Base-by-base conservation (phyloP, 2,329 filamentous ascomycete genomes). In the Hypomyces rosellus region DNA sequence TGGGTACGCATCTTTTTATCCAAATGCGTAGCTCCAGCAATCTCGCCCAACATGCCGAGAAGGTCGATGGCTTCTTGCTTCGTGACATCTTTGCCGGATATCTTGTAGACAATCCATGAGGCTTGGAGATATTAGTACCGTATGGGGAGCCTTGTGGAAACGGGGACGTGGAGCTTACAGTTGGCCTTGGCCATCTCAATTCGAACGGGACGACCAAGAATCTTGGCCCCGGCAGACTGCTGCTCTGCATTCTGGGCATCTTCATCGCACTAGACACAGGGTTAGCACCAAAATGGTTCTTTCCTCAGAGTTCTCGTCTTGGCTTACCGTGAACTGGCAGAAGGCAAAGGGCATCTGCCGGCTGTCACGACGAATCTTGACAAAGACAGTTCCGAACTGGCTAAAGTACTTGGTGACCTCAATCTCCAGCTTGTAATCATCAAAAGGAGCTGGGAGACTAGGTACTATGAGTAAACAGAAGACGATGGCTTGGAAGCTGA, bases 321-420 rank as follows among this genome's bases (percentile, higher is more conserved):
- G 5, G 66, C 76, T 69, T 61, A 82, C 81, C 2, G 77, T 82
- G 58, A 73, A 86, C 58, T 85, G 82, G 18, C 74, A 76, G 56
- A 85, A 85, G 0, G 81, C 81, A 59, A 81, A 83, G 0, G 82
- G 82, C 77, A 85, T 83, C 37, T 77, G 70, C 13, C 65, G 65
- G 11, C 52, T 54, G 57, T 85, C 81, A 15, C 82, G 77, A 36
- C 80, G 77, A 52, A 86, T 81, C 68, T 85, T 85, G 54, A 84
- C 76, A 54, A 74, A 85, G 20, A 81, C 77, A 0, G 69, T 70
- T 5, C 82, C 82, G 57, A 70, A 84, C 14, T 68, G 61, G 15
- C 69, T 67, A 61, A 86, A 85, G 15, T 69, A 64, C 6, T 71
- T 65, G 3, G 73, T 78, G 3, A 85, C 72, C 37, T 74, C 76